These are phyloP conservation scores for Penicillium sp. DNA, from an alignment of 2,329 filamentous ascomycete genomes.

Conservation along the genomic window DNA sequence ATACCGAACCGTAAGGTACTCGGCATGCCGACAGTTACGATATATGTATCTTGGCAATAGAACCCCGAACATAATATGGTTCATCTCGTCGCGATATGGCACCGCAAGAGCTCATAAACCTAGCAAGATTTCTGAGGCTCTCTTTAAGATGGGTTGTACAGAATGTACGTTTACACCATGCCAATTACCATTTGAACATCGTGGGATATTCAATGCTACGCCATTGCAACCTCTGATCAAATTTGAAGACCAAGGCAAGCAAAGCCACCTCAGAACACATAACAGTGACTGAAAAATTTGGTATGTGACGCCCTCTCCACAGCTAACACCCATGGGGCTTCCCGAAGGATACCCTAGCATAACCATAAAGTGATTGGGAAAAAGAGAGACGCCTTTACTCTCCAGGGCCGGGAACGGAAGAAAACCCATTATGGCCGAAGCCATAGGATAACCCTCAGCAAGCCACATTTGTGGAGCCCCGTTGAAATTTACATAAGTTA, in stretches of 20 bases:
- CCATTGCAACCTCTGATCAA: not conserved
- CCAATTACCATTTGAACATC: not conserved
- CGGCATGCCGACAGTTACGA: not conserved
- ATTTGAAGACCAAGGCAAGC: not conserved
- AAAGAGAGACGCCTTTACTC: conserved; percentile 44
- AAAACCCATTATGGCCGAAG: conserved; percentile 44
- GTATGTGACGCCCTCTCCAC: conserved; percentile 48
- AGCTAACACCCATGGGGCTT: conserved; percentile 44
- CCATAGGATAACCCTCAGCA: conserved; percentile 50
- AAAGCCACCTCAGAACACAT: not conserved
- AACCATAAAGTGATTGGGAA: conserved; percentile 44
- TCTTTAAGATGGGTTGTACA: not conserved
- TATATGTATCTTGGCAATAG: not conserved
- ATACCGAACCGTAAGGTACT: not conserved
- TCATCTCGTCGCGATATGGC: too few species aligned
- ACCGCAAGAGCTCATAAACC: not conserved
- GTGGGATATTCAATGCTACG: not conserved
- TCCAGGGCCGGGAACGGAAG: conserved; percentile 51
- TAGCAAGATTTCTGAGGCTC: not conserved
- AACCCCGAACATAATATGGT: not conserved
- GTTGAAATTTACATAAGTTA: conserved; percentile 47
- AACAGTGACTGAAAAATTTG: conserved; percentile 15
- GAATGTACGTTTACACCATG: not conserved
- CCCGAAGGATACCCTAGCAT: conserved; percentile 40
- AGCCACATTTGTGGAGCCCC: conserved; percentile 48